Base-by-base conservation (phyloP, 371 early-diverging fungal species). In the Syncephalastrum racemosum region DNA sequence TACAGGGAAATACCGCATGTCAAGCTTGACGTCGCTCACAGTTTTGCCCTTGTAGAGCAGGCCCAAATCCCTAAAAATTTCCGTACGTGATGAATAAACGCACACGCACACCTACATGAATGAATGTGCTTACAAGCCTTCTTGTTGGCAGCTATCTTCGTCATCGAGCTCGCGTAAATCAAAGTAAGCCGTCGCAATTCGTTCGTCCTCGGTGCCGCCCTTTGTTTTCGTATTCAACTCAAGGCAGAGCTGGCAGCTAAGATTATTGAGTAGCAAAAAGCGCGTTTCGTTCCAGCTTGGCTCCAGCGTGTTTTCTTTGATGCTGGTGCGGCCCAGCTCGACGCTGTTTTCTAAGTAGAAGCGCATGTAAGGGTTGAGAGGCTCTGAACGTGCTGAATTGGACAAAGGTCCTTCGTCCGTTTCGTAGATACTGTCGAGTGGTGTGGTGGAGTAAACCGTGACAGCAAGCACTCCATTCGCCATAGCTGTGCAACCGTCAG, bases 391-490 rank as follows among this genome's bases (percentile, higher is more conserved):
- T 8, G 51, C 46, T 31, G 36, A 31, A 10, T 31, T 5, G 36
- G 36, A 31, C 10, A 31, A 31, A 8, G 88, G 79, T 41, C 75
- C 83, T 36, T 90, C 58, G 4, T 48, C 92, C 42, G 88, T 78
- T 13, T 85, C 36, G 10, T 31, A 31, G 70, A 7, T 25, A 31
- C 55, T 94, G 60, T 85, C 86, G 50, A 96, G 77, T 3, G 81
- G 79, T 51, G 85, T 82, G 24, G 90, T 93, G n/a, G 87, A 83
- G 49, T 84, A 77, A 23, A 97, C 75, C 4, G 84, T 86, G 44
- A 95, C 73, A 24, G 88, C 83, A n/a, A 97, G 73, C 0, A 98
- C 89, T 57, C 98, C 98, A 56, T 87, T 83, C 13, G 96, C 91
- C 23, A 82, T 68, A 40, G 59, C 64, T 64, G 3, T 5, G 10